Base-by-base conservation (phyloP, 139 green algal genomes). In the Zygnema circumcarinatum region DNA sequence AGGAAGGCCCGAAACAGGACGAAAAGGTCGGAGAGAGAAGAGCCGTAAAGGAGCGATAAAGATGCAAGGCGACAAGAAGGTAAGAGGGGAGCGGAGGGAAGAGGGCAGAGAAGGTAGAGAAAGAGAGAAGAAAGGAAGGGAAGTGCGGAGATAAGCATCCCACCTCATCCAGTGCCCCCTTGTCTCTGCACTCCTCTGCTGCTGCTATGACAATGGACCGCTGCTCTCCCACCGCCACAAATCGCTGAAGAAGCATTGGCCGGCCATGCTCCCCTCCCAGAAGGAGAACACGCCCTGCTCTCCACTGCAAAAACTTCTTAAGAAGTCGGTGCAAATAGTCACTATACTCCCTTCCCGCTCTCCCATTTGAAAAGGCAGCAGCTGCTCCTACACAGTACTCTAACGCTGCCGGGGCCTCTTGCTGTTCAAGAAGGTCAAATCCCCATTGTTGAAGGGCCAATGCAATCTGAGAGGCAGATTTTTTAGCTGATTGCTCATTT, bases 341-440 rank as follows among this genome's bases (percentile, higher is more conserved):
- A 11, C 74, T 81, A 52, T 38, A 42, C 33, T 42, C 69, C 56
- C 16, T 68, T 7, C 38, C 21, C 0, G 0, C 29, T 38, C 38
- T 39, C 11, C 67, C 62, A 81, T 75, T 75, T 29, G 74, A 36
- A 22, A 67, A 75, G 29, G 56, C 81, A 73, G 31, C 36, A 29
- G 81, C 73, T 33, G 81, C 81, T 2, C n/a, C 74, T 32, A 82
- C 74, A 16, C 35, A 87, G 11, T 87, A 87, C 22, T 87, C 81
- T 11, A 87, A 75, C 16, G 81, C 81, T 1, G 72, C 38, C 11
- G 25, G 25, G 36, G 42, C 74, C 0, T 87, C 62, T 22, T 75
- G 33, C 25, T 25, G 25, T 67, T 47, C n/a, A 35, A 86, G 36
- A 88, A 86, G 85, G 40, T 32, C 22, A 33, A 25, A 35, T 1